Evolutionary conservation across 31 red algal species (phyloP).

Genomic region (Porphyra umbilicalis): DNA sequence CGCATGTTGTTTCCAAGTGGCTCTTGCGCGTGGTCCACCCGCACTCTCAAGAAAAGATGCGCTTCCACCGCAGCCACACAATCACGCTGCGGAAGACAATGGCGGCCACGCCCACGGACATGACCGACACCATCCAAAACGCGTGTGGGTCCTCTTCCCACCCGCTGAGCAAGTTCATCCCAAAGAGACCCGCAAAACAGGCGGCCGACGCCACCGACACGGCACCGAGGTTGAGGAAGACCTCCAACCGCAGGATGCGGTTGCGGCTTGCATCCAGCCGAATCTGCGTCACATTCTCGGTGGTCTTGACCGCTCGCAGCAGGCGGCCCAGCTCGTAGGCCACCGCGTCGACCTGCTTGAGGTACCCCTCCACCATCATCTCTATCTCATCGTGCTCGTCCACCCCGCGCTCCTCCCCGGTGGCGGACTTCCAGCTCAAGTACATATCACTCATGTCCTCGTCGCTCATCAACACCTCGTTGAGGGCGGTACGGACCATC

Average conservation of each 20-base stretch:
- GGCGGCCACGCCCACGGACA: slow-evolving; percentile 24
- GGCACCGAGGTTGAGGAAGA: slow-evolving; percentile 86
- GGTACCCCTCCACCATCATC: slow-evolving; percentile 94
- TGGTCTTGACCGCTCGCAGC: slow-evolving; percentile 76
- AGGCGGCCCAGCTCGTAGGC: slow-evolving; percentile 64
- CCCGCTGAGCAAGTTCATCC: slow-evolving; percentile 89
- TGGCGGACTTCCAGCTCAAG: slow-evolving; percentile 57
- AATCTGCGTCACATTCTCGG: slow-evolving; percentile 96
- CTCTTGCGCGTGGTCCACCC: background rate
- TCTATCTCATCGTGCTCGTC: slow-evolving; percentile 97
- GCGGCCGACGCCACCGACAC: slow-evolving; percentile 75
- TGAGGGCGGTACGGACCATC: slow-evolving; percentile 60
- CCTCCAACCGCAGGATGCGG: slow-evolving; percentile 87
- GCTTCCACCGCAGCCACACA: slow-evolving; percentile 28
- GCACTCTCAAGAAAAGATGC: slow-evolving; percentile 44
- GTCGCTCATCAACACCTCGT: slow-evolving; percentile 77
- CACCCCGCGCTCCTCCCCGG: slow-evolving; percentile 63
- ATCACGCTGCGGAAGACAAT: slow-evolving; percentile 59
- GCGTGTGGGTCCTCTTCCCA: slow-evolving; percentile 72
- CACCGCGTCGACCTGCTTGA: slow-evolving; percentile 90
- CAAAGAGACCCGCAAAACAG: slow-evolving; percentile 76
- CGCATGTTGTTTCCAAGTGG: no score
- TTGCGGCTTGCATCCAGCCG: slow-evolving; percentile 95
- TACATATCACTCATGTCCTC: slow-evolving; percentile 99
- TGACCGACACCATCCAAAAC: slow-evolving; percentile 63